A percentile compares a stretch with the other conserved stretches of the same genome.
phyloP scores from a whole-genome alignment of 768 basidiomycete genomes.

The Tubosaeta sp. region DNA sequence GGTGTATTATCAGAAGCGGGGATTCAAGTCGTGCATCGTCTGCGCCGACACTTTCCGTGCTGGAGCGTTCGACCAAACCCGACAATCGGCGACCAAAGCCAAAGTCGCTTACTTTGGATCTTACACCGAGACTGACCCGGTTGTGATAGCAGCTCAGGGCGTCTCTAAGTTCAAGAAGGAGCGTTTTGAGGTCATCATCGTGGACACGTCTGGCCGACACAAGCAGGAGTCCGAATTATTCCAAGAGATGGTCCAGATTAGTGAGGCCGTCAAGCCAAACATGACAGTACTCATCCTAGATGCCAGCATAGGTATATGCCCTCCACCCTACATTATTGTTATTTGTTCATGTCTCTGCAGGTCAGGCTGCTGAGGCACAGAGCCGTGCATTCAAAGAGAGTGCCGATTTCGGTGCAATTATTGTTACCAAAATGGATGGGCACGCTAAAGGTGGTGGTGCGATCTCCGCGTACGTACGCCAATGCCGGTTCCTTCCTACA shows the following conservation, averaged over 20 bases:
- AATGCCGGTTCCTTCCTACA: background rate
- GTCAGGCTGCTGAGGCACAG: conserved; percentile 97
- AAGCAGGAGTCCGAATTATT: conserved; percentile 97
- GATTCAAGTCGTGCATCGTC: conserved; percentile 95
- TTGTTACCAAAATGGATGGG: conserved; percentile 99
- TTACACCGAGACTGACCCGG: conserved; percentile 98
- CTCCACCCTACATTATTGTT: background rate
- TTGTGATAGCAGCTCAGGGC: conserved; percentile 89
- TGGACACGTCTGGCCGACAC: conserved; percentile 96
- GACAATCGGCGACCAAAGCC: conserved; percentile 97
- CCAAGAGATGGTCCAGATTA: conserved; percentile 96
- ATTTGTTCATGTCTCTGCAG: conserved; percentile 32
- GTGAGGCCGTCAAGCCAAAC: conserved; percentile 88
- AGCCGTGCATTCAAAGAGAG: conserved; percentile 97
- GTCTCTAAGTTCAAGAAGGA: conserved; percentile 98
- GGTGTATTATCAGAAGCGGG: conserved; percentile 94
- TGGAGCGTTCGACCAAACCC: conserved; percentile 97
- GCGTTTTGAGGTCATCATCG: conserved; percentile 96
- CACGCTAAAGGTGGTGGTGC: conserved; percentile 99
- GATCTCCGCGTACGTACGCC: conserved; percentile 83
- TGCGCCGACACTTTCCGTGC: conserved; percentile 99
- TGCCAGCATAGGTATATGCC: conserved; percentile 79
- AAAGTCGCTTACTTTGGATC: conserved; percentile 99
- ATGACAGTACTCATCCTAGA: conserved; percentile 96
- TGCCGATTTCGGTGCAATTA: conserved; percentile 96